These are phyloP conservation scores for Hypoxylon rickii DNA, from an alignment of 495 filamentous ascomycete species.

Conservation along the genomic window DNA sequence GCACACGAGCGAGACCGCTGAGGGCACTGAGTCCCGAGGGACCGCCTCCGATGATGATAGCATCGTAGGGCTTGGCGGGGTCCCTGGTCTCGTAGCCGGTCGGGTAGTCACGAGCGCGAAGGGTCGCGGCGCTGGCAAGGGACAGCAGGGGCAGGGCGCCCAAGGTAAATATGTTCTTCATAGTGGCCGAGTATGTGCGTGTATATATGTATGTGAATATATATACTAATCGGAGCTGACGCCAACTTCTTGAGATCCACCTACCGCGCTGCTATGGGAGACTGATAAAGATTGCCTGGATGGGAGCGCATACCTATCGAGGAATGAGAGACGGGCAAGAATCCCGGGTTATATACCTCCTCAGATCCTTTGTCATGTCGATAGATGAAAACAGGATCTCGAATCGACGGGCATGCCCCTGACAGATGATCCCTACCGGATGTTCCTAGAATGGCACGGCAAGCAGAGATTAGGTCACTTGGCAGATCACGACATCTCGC, in stretches of 20 bases:
- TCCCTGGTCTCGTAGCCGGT: too few species aligned
- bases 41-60: conserved; percentile 41
- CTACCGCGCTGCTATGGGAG: too few species aligned
- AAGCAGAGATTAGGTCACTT: conserved; percentile 28
- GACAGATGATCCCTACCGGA: conserved; percentile 32
- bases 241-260: too few species aligned
- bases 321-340: too few species aligned
- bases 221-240: too few species aligned
- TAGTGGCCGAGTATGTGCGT: background rate
- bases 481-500: conserved; percentile 35
- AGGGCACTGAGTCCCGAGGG: conserved; percentile 50
- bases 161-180: conserved; percentile 24
- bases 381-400: conserved; percentile 18
- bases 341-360: conserved; percentile 15
- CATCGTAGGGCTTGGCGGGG: too few species aligned
- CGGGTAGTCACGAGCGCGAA: conserved; percentile 14
- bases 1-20: conserved; percentile 60
- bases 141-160: conserved; percentile 20
- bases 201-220: background rate
- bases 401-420: conserved; percentile 14
- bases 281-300: too few species aligned
- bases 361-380: conserved; percentile 1
- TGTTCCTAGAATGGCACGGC: conserved; percentile 26
- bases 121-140: conserved; percentile 16
- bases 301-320: too few species aligned